These are phyloP conservation scores for Diplodia seriata DNA, from an alignment of 2,329 filamentous ascomycete genomes.

Conservation along the genomic window DNA sequence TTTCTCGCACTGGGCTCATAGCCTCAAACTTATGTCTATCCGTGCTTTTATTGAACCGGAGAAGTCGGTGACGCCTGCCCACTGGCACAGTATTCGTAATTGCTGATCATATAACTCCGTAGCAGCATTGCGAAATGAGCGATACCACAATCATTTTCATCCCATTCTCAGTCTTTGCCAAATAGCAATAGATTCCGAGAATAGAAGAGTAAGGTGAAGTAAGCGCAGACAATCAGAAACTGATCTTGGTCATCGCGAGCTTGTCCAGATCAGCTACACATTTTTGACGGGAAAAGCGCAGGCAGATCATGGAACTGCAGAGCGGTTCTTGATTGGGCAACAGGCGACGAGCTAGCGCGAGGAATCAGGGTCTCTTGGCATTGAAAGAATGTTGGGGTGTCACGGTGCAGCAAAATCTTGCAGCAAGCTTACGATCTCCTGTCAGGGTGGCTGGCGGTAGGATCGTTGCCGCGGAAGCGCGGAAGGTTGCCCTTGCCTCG, in stretches of 20 bases:
- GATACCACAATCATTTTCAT: background rate
- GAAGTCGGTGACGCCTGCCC: background rate
- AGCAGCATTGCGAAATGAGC: background rate
- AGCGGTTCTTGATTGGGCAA: background rate
- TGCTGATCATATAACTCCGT: background rate
- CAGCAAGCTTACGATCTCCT: background rate
- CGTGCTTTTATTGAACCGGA: background rate
- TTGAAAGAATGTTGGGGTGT: background rate
- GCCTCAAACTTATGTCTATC: background rate
- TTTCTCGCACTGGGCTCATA: background rate
- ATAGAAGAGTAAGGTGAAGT: background rate
- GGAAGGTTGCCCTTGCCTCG: background rate
- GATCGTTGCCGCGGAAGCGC: conserved; percentile 13
- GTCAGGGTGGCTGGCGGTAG: background rate
- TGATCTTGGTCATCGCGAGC: too few relatives aligned
- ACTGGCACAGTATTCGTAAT: background rate
- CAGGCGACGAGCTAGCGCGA: background rate
- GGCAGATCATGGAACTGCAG: background rate
- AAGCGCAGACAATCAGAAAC: background rate
- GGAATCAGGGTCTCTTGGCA: conserved; percentile 8
- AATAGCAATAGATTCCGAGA: background rate
- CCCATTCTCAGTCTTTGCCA: background rate
- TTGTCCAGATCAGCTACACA: too few relatives aligned
- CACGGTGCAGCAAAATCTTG: background rate
- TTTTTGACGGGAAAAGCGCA: background rate